Base-by-base conservation (phyloP, 116 monocot species). In the Papilionanthe hybrid region DNA sequence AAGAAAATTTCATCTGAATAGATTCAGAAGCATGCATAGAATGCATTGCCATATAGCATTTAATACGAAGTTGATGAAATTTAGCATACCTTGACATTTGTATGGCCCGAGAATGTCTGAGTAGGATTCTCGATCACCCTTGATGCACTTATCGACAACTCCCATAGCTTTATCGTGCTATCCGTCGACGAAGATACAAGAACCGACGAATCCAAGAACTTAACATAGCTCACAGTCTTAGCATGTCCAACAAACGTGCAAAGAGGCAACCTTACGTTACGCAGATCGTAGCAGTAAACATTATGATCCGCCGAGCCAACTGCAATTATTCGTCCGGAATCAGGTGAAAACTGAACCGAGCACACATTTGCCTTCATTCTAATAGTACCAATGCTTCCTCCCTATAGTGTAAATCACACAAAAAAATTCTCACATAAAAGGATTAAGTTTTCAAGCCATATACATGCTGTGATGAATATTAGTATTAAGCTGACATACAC, bases 151-250 rank as follows among this genome's bases (percentile, higher is more conserved):
- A 11, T 43, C 0, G 88, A 86, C 79, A 99, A 76, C 79, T 99
- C 95, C 99, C 99, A 99, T 9, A 99, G 91, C 88, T 90, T 99
- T 77, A 99, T 49, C 17, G 94, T 83, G 67, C 83, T 94, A 78
- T 99, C 99, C 32, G 99, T 94, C 13, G 99, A 99, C 10, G 94
- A 85, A 23, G 99, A 91, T 28, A 95, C 90, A 27, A 99, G 80
- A n/a, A 85, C 89, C 25, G 87, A 84, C 48, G 99, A 79, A 85
- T 99, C 91, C 25, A 99, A 55, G 80, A 91, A 99, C 82, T 90
- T 99, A 17, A 92, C 91, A 81, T 93, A 93, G 86, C 99, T 99
- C 71, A 99, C 99, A 49, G 99, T 95, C 83, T 93, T 99, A 9
- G 50, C 72, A 81, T 99, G 99, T 5, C 95, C 95, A 13, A 82